Base-by-base conservation (phyloP, 2,329 filamentous ascomycete species). In the Ophiocordyceps unilateralis region DNA sequence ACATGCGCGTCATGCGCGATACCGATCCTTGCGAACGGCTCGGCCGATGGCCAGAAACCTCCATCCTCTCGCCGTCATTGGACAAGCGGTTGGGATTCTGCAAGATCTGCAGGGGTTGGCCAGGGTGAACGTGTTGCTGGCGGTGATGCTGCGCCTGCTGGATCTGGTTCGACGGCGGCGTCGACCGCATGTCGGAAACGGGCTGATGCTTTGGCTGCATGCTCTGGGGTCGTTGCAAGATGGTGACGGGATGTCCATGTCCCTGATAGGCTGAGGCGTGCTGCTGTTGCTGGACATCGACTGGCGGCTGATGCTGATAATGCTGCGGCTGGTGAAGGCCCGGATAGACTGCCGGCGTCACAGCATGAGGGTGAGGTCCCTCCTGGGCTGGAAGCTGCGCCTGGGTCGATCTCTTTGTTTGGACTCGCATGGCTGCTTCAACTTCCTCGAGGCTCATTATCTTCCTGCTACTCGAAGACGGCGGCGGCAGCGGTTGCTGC, bases 381-480 rank as follows among this genome's bases (percentile, higher is more conserved):
- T 58, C 56, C 32, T 59, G 54, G 17, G 61, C 49, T 8, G 60
- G 56, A 9, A 11, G 17, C 44, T 63, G 55, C 17, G 48, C 14
- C 24, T 50, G 57, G 11, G 63, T 53, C 11, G 67, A 63, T 47
- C 70, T 70, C 52, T 74, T 72, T 26, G 75, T 64, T 51, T 88
- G 81, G 28, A 74, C 70, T 46, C 83, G 77, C 81, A 98, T 88
- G 49, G 86, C 80, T 43, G 89, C 89, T 64, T 98, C 91, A 19
- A 98, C 88, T 65, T 98, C 91, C 58, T 96, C 91, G 55, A 98
- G 62, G 54, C 86, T 96, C 82, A 98, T 80, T 64, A 95, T 81
- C 66, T 88, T 95, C 54, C 78, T 78, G 37, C 70, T 57, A 17
- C 57, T 49, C 41, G 54, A 49, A 28, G 58, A 49, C 28, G 54